A percentile compares a stretch with the other conserved stretches of the same genome.
phyloP scores from a whole-genome alignment of 2,329 filamentous ascomycete species.

The Botryotinia narcissicola region DNA sequence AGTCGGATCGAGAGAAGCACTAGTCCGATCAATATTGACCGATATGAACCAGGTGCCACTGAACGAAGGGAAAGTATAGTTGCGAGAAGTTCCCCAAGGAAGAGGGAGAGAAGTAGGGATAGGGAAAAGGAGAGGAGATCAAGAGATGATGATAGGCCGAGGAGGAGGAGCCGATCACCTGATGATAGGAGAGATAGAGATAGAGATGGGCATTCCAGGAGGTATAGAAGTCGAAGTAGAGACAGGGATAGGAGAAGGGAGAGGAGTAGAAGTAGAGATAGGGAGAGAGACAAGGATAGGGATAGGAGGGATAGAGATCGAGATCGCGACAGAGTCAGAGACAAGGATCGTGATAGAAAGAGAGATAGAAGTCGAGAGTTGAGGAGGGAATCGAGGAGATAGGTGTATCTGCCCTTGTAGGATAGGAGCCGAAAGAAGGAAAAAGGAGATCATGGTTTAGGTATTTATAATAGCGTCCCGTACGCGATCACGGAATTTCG shows the following conservation, averaged over 20 bases:
- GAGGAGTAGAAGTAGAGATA: conserved; percentile 21
- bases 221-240: conserved; percentile 28
- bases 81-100: conserved; percentile 26
- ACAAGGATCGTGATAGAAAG: conserved; percentile 28
- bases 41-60: conserved; percentile 36
- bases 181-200: conserved; percentile 20
- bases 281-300: conserved; percentile 15
- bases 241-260: conserved; percentile 25
- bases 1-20: conserved; percentile 37
- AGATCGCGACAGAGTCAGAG: background rate
- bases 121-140: conserved; percentile 26
- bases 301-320: conserved; percentile 4
- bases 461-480: background rate
- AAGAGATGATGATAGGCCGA: conserved; percentile 22
- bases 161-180: conserved; percentile 24
- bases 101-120: conserved; percentile 33
- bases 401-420: background rate
- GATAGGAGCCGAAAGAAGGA: background rate
- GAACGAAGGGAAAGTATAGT: conserved; percentile 31
- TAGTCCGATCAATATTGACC: conserved; percentile 38
- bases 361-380: conserved; percentile 30
- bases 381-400: conserved; percentile 28
- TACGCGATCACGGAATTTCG: too few relatives aligned
- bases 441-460: background rate
- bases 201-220: conserved; percentile 18